Conservation (phyloP, 148 eudicot genomes). For the Oxyria digyna region DNA sequence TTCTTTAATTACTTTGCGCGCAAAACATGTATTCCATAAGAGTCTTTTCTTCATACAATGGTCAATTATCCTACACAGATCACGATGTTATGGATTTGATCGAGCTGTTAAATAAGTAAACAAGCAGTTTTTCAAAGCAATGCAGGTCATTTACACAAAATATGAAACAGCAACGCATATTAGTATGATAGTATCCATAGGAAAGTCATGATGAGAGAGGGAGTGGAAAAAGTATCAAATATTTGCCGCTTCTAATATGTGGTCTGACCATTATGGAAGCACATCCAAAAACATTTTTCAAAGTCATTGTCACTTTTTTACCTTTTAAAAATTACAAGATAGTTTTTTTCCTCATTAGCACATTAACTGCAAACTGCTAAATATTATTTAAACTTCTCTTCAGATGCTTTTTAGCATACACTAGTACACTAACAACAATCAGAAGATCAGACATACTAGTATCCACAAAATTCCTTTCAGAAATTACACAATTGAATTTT, state of each 20-base stretch:
- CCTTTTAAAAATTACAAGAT: not conserved
- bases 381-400: too few species aligned
- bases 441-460: too few species aligned
- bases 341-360: not conserved
- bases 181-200: not conserved
- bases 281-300: not conserved
- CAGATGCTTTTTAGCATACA: not conserved
- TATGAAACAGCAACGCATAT: not conserved
- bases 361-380: not conserved
- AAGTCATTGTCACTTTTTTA: not conserved
- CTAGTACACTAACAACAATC: too few species aligned
- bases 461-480: not conserved
- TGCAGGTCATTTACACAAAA: not conserved
- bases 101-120: not conserved
- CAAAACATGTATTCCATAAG: conserved; percentile 74
- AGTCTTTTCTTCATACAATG: conserved; percentile 90
- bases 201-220: not conserved
- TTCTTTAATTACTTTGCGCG: conserved; percentile 81
- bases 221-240: not conserved
- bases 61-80: conserved; percentile 57
- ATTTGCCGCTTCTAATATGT: not conserved
- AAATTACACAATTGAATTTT: not conserved
- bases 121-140: not conserved
- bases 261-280: not conserved
- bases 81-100: not conserved